These are phyloP conservation scores for Hymenoscyphus occultus DNA, from an alignment of 2,329 filamentous ascomycete species.

Conservation along the genomic window DNA sequence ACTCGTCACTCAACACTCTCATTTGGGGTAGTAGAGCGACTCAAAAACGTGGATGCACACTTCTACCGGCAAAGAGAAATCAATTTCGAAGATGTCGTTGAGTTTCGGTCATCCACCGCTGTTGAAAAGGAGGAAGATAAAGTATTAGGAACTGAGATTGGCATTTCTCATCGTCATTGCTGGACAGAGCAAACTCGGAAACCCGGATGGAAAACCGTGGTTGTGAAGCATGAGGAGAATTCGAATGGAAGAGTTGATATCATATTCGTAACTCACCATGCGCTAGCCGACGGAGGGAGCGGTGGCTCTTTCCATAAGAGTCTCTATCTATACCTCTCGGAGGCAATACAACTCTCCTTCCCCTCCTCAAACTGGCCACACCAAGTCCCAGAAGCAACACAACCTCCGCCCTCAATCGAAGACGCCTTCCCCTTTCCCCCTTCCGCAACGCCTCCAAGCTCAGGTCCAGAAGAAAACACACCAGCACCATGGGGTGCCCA, in stretches of 20 bases:
- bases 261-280: slow-evolving; percentile 18
- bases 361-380: slow-evolving; percentile 17
- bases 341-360: neutral
- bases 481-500: slow-evolving; percentile 8
- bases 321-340: slow-evolving; percentile 18
- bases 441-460: neutral
- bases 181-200: slow-evolving; percentile 20
- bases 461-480: neutral
- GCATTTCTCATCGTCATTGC: slow-evolving; percentile 18
- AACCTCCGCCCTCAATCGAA: slow-evolving; percentile 15
- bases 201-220: slow-evolving; percentile 26
- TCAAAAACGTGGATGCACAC: slow-evolving; percentile 15
- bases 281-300: slow-evolving; percentile 25
- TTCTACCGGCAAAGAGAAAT: slow-evolving; percentile 20
- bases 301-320: slow-evolving; percentile 24
- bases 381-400: slow-evolving; percentile 7
- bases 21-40: slow-evolving; percentile 21
- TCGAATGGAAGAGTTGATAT: slow-evolving; percentile 20
- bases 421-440: slow-evolving; percentile 11
- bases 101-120: slow-evolving; percentile 13
- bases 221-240: slow-evolving; percentile 17
- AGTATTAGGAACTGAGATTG: slow-evolving; percentile 18
- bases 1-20: slow-evolving; percentile 22
- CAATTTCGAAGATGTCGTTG: slow-evolving; percentile 21
- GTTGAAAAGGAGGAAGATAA: slow-evolving; percentile 14